A percentile compares a stretch with the other conserved stretches of the same genome.
Conservation (phyloP, 306 rosid genomes). For the Mucuna pruriens region DNA sequence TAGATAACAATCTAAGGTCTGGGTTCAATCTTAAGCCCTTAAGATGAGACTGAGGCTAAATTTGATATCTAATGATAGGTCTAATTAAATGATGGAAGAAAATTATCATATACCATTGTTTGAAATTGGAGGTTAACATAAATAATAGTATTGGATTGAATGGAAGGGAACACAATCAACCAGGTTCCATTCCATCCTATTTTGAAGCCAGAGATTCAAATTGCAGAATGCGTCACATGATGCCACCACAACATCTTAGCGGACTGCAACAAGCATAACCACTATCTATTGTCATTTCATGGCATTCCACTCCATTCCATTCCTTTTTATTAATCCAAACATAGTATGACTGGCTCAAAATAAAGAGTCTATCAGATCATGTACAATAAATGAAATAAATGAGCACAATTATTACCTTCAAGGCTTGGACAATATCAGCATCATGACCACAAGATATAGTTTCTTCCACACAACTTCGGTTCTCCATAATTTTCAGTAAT, state of each 20-base stretch:
- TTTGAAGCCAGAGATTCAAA: background rate
- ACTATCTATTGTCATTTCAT: background rate
- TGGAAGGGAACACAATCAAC: background rate
- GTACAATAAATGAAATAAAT: conserved; percentile 14
- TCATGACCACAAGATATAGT: conserved; percentile 36
- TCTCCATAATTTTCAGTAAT: conserved; percentile 57
- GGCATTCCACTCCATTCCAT: background rate
- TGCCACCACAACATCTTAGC: background rate
- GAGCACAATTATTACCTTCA: conserved; percentile 59
- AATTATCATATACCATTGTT: background rate
- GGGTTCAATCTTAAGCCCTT: conserved; percentile 2
- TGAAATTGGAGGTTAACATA: background rate
- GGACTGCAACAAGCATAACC: background rate
- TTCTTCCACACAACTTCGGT: conserved; percentile 37
- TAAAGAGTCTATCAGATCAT: background rate
- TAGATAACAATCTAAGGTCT: background rate
- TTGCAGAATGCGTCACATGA: background rate
- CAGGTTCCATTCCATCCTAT: background rate
- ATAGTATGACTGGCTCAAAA: background rate
- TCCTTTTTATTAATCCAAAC: background rate
- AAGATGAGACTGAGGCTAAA: background rate
- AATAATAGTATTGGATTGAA: background rate
- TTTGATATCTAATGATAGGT: background rate
- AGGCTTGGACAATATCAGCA: conserved; percentile 43
- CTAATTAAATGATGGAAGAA: background rate